A percentile compares a stretch with the other conserved stretches of the same genome.
These are phyloP conservation scores for Coleophoma cylindrospora DNA, from an alignment of 2,329 filamentous ascomycete genomes.

Conservation along the genomic window DNA sequence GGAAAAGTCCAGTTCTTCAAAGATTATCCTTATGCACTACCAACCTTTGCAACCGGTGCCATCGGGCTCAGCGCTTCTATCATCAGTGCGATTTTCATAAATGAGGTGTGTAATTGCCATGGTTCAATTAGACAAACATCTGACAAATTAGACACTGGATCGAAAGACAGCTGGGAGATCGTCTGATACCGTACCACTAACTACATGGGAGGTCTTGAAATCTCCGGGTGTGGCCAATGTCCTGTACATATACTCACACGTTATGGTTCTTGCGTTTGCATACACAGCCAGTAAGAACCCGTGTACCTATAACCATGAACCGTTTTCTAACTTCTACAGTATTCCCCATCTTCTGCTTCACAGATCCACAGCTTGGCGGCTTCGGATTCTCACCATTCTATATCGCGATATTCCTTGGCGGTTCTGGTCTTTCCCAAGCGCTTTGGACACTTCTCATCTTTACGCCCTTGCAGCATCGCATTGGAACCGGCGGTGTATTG, in stretches of 20 bases:
- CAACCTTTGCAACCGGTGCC: slow-evolving; percentile 51
- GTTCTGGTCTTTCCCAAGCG: slow-evolving; percentile 62
- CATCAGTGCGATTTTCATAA: slow-evolving; percentile 48
- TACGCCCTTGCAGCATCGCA: slow-evolving; percentile 57
- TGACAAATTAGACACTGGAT: slow-evolving; percentile 36
- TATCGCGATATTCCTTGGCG: slow-evolving; percentile 62
- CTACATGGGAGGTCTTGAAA: slow-evolving; percentile 50
- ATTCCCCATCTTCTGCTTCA: slow-evolving; percentile 64
- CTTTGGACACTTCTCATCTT: slow-evolving; percentile 68
- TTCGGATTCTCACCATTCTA: slow-evolving; percentile 54
- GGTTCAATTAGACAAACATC: background rate
- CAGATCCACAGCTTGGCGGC: slow-evolving; percentile 56
- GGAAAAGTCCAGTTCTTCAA: slow-evolving; percentile 51
- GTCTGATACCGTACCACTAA: slow-evolving; percentile 24
- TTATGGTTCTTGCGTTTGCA: slow-evolving; percentile 63
- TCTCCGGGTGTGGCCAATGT: slow-evolving; percentile 62
- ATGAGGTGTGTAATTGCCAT: slow-evolving; percentile 38
- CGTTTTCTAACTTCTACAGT: slow-evolving; percentile 29
- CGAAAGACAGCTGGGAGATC: slow-evolving; percentile 17
- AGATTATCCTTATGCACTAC: slow-evolving; percentile 60
- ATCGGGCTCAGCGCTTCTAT: slow-evolving; percentile 50
- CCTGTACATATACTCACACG: slow-evolving; percentile 59
- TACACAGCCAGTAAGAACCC: slow-evolving; percentile 52
- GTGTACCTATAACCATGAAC: background rate
- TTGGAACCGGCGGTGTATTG: slow-evolving; percentile 64